Conservation (phyloP, 164 flowering plant species). For the Magnolia kwangsiensis region DNA sequence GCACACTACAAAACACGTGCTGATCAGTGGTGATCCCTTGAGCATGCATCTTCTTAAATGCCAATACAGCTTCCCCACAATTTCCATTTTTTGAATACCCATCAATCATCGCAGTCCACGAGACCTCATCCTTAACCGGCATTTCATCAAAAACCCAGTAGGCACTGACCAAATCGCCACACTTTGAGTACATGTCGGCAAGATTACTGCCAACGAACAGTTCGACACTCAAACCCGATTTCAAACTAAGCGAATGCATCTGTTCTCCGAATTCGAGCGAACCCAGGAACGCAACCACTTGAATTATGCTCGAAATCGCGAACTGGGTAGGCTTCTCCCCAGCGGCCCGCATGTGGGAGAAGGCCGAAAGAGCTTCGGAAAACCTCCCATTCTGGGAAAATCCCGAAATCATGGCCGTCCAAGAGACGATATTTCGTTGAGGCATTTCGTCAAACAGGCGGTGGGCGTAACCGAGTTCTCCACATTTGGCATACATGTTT, state of each 20-base stretch:
- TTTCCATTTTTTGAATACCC: slow-evolving; percentile 49
- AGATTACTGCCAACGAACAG: slow-evolving; percentile 47
- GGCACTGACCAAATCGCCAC: slow-evolving; percentile 37
- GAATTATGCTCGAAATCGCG: slow-evolving; percentile 46
- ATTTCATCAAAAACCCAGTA: slow-evolving; percentile 44
- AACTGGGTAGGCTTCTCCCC: slow-evolving; percentile 45
- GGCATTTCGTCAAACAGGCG: slow-evolving; percentile 60
- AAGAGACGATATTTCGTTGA: slow-evolving; percentile 48
- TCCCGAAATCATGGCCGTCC: slow-evolving; percentile 59
- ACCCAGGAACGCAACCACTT: slow-evolving; percentile 32
- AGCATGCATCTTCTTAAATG: slow-evolving; percentile 35
- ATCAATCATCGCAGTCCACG: slow-evolving; percentile 57
- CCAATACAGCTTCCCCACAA: slow-evolving; percentile 34
- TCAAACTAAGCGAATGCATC: slow-evolving; percentile 44
- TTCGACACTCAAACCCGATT: slow-evolving; percentile 38
- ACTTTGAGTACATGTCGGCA: slow-evolving; percentile 49
- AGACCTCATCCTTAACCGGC: slow-evolving; percentile 48
- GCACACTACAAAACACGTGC: slow-evolving; percentile 34
- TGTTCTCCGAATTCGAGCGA: slow-evolving; percentile 30
- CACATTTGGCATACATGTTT: slow-evolving; percentile 49
- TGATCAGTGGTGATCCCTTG: slow-evolving; percentile 33
- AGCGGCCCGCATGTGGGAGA: slow-evolving; percentile 34
- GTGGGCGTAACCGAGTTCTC: slow-evolving; percentile 28
- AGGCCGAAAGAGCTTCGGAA: slow-evolving; percentile 26
- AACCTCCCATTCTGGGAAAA: slow-evolving; percentile 34